Evolutionary conservation across 2,329 filamentous ascomycete genomes (phyloP), one percentile per base, ranked within the genome.

Genomic region (Trichoderma koningiopsis): DNA sequence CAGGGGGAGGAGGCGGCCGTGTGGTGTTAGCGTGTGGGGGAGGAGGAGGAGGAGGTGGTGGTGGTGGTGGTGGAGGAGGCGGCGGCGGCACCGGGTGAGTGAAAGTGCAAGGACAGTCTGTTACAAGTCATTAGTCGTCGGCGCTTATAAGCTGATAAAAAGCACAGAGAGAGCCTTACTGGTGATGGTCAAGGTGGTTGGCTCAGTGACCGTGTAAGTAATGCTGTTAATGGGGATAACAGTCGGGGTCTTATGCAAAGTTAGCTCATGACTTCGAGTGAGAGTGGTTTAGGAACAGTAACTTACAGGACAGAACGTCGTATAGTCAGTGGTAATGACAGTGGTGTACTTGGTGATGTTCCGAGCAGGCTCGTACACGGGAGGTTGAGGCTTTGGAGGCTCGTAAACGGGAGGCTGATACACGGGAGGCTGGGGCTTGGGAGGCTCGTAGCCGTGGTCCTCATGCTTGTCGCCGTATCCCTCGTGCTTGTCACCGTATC

Each of bases 51-150:
- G 71, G 47, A 55, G 27, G 27, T 27, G 27, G 27, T 27, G 27
- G 27, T 27, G 70, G 70, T 43, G 27, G 27, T 24, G 66, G 66
- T 57, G 68, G 69, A 53, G 71, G 71, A 22, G 61, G 58, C 10
- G 47, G 62, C 40, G 68, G 70, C 22, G 65, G 35, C 52, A 47
- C 22, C 35, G 40, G 19, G 70, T 79, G 75, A 64, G 78, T 81
- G 63, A 84, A 72, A 43, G 81, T 83, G 74, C 83, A 84, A 66
- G 83, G 83, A 73, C 83, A 85, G 78, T 84, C 82, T 83, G 55
- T n/a, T 33, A 29, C 31, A 29, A 59, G 73, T 81, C 19, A n/a
- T 43, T 70, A 81, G 76, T 70, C 6, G 40, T n/a, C 13, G 19
- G 31, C 29, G 6, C 10, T 37, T 27, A 68, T 57, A 62, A 43